A percentile compares a stretch with the other conserved stretches of the same genome.
phyloP scores from a whole-genome alignment of 306 rosid genomes.

The Cucumis cinereus region DNA sequence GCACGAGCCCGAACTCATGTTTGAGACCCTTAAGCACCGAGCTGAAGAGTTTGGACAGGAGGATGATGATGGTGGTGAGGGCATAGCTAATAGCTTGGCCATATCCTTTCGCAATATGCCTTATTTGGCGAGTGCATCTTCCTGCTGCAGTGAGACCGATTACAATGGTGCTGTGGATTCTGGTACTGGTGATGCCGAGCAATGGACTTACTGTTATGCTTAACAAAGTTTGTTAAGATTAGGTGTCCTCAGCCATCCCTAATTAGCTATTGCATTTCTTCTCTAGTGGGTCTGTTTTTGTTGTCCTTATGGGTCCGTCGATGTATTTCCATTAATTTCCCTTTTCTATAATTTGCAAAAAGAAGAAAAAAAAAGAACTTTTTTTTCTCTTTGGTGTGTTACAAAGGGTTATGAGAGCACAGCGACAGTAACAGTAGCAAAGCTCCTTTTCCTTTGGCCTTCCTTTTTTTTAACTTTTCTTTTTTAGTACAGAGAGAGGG shows the following conservation, averaged over 20 bases:
- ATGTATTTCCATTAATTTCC: not conserved
- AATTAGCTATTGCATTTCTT: not conserved
- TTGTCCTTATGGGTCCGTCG: slow-evolving; percentile 20
- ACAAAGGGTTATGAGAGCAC: slow-evolving; percentile 18
- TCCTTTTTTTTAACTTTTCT: not conserved
- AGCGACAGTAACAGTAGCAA: not conserved
- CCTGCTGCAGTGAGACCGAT: slow-evolving; percentile 46
- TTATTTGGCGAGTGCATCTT: slow-evolving; percentile 30
- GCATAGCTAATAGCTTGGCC: slow-evolving; percentile 41
- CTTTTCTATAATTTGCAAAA: not conserved
- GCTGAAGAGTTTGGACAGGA: slow-evolving; percentile 40
- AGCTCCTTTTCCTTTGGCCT: slow-evolving; percentile 4
- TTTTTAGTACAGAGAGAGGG: slow-evolving; percentile 7
- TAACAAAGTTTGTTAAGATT: slow-evolving; percentile 9
- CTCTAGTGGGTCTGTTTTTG: slow-evolving; percentile 11
- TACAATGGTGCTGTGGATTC: slow-evolving; percentile 45
- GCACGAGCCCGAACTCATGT: slow-evolving; percentile 97
- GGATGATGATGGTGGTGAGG: slow-evolving; percentile 13
- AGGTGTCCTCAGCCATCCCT: slow-evolving; percentile 8
- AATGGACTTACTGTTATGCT: slow-evolving; percentile 55
- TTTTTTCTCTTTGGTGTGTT: slow-evolving; percentile 1
- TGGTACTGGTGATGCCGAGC: slow-evolving; percentile 37
- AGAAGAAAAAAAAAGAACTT: not conserved
- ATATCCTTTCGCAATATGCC: slow-evolving; percentile 69
- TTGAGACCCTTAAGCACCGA: slow-evolving; percentile 83